These are phyloP conservation scores for Melanogaster broomeanus DNA, from an alignment of 768 basidiomycete species.

Conservation along the genomic window DNA sequence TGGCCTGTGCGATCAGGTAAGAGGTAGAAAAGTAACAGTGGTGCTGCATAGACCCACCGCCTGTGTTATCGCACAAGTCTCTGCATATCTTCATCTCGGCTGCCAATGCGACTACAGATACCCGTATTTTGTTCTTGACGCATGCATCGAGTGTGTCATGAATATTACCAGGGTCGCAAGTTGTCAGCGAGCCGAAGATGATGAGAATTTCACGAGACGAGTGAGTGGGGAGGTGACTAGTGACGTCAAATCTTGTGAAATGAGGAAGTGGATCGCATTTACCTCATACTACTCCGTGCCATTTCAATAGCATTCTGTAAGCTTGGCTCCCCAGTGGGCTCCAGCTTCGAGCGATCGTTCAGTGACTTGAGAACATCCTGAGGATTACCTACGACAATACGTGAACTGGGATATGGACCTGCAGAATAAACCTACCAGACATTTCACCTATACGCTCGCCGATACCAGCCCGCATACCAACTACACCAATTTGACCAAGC, in stretches of 20 bases:
- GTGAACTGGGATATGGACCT: conserved; percentile 1
- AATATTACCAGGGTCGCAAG: conserved; percentile 96
- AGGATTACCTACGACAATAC: conserved; percentile 71
- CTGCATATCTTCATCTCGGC: conserved; percentile 99
- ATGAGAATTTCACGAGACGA: conserved; percentile 95
- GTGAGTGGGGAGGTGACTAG: conserved; percentile 94
- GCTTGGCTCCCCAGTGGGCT: conserved; percentile 91
- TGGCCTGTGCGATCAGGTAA: conserved; percentile 49
- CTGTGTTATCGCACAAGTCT: conserved; percentile 87
- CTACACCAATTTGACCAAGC: conserved; percentile 92
- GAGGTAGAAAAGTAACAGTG: neutral
- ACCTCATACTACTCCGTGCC: conserved; percentile 94
- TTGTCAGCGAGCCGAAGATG: conserved; percentile 94
- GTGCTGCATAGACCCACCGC: conserved; percentile 51
- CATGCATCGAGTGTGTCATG: conserved; percentile 92
- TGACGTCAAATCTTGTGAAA: conserved; percentile 5
- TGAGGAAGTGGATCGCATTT: conserved; percentile 6
- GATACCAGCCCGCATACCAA: conserved; percentile 88
- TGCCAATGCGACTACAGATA: conserved; percentile 91
- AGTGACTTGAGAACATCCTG: conserved; percentile 92
- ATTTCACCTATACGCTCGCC: conserved; percentile 91
- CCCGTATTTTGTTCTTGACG: conserved; percentile 79
- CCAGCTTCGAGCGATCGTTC: conserved; percentile 82
- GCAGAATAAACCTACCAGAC: conserved; percentile 63
- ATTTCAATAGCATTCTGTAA: conserved; percentile 98